These are phyloP conservation scores for Candida nanaspora DNA, from an alignment of 805 yeast genomes.

Conservation along the genomic window DNA sequence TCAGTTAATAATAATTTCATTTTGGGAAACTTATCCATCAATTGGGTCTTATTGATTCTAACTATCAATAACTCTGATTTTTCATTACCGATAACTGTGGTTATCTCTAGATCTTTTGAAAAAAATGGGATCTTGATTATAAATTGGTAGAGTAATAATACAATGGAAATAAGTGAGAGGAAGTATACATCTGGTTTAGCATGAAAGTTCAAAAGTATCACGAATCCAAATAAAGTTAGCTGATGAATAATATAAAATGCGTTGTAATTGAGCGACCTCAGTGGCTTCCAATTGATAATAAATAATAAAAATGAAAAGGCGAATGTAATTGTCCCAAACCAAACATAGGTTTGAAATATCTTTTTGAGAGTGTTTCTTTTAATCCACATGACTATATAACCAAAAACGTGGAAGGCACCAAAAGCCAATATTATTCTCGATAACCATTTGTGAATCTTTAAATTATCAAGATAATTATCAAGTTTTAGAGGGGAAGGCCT, in stretches of 20 bases:
- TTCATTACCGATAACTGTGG: constrained; percentile 13
- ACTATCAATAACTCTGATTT: constrained; percentile 16
- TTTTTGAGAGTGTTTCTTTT: constrained; percentile 26
- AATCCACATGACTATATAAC: constrained; percentile 44
- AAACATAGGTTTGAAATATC: constrained; percentile 32
- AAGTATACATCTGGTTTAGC: constrained; percentile 62
- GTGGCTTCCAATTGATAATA: constrained; percentile 37
- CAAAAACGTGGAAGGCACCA: constrained; percentile 44
- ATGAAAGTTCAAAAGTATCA: constrained; percentile 45
- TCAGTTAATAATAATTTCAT: neutral
- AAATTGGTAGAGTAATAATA: constrained; percentile 31
- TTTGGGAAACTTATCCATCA: constrained; percentile 8
- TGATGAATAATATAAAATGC: constrained; percentile 54
- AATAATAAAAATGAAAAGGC: constrained; percentile 28
- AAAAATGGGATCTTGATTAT: constrained; percentile 21
- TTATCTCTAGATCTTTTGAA: constrained; percentile 12
- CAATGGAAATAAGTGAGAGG: constrained; percentile 21
- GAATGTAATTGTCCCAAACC: constrained; percentile 45
- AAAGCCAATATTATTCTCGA: constrained; percentile 47
- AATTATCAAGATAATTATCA: constrained; percentile 44
- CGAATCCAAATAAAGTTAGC: constrained; percentile 36
- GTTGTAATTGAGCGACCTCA: constrained; percentile 44
- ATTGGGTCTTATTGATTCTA: constrained; percentile 11
- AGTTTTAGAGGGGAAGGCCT: constrained; percentile 46
- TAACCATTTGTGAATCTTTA: constrained; percentile 65